Base-by-base conservation (phyloP, 2,329 filamentous ascomycete genomes). In the Sphaceloma murrayae region DNA sequence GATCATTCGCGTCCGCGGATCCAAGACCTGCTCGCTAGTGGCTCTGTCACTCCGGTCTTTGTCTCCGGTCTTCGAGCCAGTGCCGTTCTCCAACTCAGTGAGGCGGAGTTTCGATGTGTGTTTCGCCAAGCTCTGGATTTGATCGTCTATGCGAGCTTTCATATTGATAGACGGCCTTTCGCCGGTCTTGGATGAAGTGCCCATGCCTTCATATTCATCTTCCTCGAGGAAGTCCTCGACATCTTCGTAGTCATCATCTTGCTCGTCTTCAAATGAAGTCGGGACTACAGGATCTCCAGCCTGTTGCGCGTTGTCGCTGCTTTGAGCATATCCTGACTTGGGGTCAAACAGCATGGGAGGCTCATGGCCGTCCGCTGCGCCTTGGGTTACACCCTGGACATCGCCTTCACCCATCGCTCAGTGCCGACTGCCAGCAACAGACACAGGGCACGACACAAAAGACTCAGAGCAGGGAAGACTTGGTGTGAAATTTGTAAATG, bases 1-100 rank as follows among this genome's bases (percentile, higher is more conserved):
- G 49, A 98, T 88, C 85, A 95, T 94, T 53, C 88, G 82, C 10
- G 91, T 98, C 44, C 87, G 76, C 51, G 87, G 85, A 65, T 98
- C 91, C 49, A 98, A 69, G 38, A 98, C 91, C 63, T 95, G 86
- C 62, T 98, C 91, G 54, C 78, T 86, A 10, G 91, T 98, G 42
- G 91, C 89, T 48, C 91, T 79, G 61, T 98, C 89, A 45, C 84
- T 81, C 70, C 91, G 93, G 64, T 95, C 88, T 62, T 85, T 86
- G 48, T 79, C 77, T 44, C 73, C 71, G 26, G 66, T 65, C 39
- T 70, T 73, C 13, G 63, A 66, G 8, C 64, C 66, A 21, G 75
- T 61, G 1, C 73, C 73, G 18, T 73, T 67, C 46, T 73, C 69
- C 11, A 69, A 56, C 51, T 73, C 75, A 58, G 88, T 83, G 21